Evolutionary conservation across 2,329 filamentous ascomycete species (phyloP), one percentile per base, ranked within the genome.

Genomic region (Epichloe gansuensis): DNA sequence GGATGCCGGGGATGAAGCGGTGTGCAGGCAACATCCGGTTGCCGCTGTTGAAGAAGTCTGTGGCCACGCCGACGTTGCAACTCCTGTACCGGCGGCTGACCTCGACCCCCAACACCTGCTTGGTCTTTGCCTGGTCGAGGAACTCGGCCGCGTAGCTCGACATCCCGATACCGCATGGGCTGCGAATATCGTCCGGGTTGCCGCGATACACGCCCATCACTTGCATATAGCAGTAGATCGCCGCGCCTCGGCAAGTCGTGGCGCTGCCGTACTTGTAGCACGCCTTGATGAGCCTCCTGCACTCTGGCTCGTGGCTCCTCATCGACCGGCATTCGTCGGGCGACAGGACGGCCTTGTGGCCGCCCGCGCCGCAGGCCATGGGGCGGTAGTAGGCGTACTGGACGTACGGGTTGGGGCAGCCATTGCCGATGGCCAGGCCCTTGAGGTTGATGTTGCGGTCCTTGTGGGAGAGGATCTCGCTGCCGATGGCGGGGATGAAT

Each of bases 11-110:
- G 5, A 97, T 85, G 34, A 95, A 78, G 55, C 84, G 85, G 75
- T 96, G 89, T 81, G 85, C 95, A 46, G 93, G 91, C 77, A 93
- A 84, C 86, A 96, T 96, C 91, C 91, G 97, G 72, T 98, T 93
- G 65, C 91, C 93, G 51, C 35, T n/a, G 8, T 11, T 36, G 23
- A 96, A 74, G 80, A 98, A 97, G 78, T 95, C 94, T 64, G 89
- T 82, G 81, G 96, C 96, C 73, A 97, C 93, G 70, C 94, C 87
- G 61, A 90, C 89, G 79, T 96, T 96, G 82, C 91, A 97, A 68
- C 85, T 90, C 64, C 95, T 87, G 69, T 95, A 97, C 9, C 13
- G 1, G 65, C 77, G 80, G 59, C 80, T 76, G 52, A 96, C 88
- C 72, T 97, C 93, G 49, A 82, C 89, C 57, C 93, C 93, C 36